Evolutionary conservation across 2,329 filamentous ascomycete genomes (phyloP), one percentile per base, ranked within the genome.

Genomic region (Xylaria sp.): DNA sequence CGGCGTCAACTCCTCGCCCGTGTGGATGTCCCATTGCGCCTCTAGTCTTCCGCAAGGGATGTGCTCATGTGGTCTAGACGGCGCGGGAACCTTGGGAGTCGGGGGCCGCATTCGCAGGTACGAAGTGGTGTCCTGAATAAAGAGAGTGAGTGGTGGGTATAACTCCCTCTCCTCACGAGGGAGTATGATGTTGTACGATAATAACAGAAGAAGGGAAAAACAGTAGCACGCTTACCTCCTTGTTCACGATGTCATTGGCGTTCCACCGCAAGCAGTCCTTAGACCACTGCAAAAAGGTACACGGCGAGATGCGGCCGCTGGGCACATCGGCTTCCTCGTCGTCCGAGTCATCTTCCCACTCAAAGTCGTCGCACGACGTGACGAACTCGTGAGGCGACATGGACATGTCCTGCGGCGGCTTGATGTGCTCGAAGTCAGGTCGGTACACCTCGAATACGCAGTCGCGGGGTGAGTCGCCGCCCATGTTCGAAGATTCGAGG

Each of bases 211-310:
- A 20, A 25, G 15, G 10, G 28, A 28, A 28, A 28, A 5, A 33
- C 28, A 65, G 36, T 20, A 13, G 6, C 52, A 0, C 48, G 6
- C 52, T 15, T 90, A 82, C 72, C 80, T 79, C 60, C 31, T 74
- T 72, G 13, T 67, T 56, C 7, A 69, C 55, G 12, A 59, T 60
- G 1, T 71, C 69, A 18, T 69, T 23, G 15, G 57, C 66, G 31
- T 80, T 75, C 75, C 75, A 78, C 63, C 78, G 74, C 69, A 76
- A 68, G 46, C 77, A 77, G 60, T 80, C 82, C 66, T 81, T 72
- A 39, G 81, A 73, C 76, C 79, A 80, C 1, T 77, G 71, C 13
- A 79, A 75, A 65, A 85, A 86, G 0, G 80, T 83, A 67, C 78
- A 80, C 1, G 83, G 82, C 0, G 80, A 81, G 33, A 86, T 81